Evolutionary conservation across 345 rosid species (phyloP).

Genomic region (Hibiscus trionum): DNA sequence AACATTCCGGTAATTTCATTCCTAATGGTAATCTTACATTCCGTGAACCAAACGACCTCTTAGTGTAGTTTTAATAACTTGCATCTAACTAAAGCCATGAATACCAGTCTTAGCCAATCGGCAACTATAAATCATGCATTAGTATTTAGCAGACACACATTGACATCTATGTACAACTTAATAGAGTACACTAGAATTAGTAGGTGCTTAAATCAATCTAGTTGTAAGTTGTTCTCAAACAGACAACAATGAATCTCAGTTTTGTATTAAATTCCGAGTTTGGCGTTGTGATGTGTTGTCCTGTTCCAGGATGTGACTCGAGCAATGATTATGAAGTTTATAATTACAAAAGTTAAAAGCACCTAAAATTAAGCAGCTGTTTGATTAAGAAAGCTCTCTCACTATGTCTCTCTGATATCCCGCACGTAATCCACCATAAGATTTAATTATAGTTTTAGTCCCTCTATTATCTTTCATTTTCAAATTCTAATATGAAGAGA

Average conservation of each 20-base stretch:
- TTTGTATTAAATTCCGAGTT: not conserved
- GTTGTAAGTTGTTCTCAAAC: not conserved
- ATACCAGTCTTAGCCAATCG: too few relatives aligned
- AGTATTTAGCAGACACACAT: too few relatives aligned
- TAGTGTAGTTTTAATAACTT: too few relatives aligned
- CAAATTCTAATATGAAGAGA: too few relatives aligned
- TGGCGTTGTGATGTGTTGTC: not conserved
- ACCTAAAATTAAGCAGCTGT: not conserved
- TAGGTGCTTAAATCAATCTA: not conserved
- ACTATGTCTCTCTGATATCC: not conserved
- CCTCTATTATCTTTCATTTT: not conserved
- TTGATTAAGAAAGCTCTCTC: not conserved
- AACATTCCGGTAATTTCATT: too few relatives aligned
- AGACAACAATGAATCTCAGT: not conserved
- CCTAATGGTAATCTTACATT: too few relatives aligned
- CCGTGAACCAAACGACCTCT: too few relatives aligned
- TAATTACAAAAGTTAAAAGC: not conserved
- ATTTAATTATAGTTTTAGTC: not conserved
- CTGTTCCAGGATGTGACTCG: not conserved
- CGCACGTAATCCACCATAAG: not conserved
- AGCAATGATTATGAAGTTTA: not conserved
- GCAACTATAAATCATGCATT: too few relatives aligned
- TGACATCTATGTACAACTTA: too few relatives aligned
- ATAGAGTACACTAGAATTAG: too few relatives aligned
- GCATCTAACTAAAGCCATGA: too few relatives aligned